Evolutionary conservation across 1,284 basidiomycete genomes (phyloP).

Genomic region (Ceratobasidium sp.): DNA sequence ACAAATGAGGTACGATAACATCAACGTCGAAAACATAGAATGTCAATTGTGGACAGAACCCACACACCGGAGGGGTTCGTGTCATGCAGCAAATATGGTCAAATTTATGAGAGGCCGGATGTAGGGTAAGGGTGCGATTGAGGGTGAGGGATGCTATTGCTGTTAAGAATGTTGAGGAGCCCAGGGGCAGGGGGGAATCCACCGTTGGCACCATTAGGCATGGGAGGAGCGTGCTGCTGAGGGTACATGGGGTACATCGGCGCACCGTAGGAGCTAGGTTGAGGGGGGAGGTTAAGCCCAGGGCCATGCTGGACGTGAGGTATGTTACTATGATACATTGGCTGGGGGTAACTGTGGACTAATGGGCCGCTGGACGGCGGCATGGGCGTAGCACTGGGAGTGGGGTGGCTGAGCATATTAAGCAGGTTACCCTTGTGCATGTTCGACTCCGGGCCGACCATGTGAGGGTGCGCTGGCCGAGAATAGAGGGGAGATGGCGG

Average conservation of each 20-base stretch:
- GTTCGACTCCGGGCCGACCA: slow-evolving; percentile 59
- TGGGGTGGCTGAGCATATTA: slow-evolving; percentile 54
- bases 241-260: slow-evolving; percentile 26
- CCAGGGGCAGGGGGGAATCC: slow-evolving; percentile 34
- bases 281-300: slow-evolving; percentile 8
- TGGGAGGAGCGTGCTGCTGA: slow-evolving; percentile 23
- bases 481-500: slow-evolving; percentile 51
- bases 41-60: slow-evolving; percentile 24
- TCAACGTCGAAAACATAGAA: slow-evolving; percentile 37
- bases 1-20: slow-evolving; percentile 30
- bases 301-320: slow-evolving; percentile 18
- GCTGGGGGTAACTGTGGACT: slow-evolving; percentile 13
- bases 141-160: slow-evolving; percentile 15
- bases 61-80: neutral
- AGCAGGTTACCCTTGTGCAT: slow-evolving; percentile 69
- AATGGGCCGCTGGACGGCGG: slow-evolving; percentile 24
- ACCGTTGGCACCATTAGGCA: slow-evolving; percentile 14
- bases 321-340: slow-evolving; percentile 40
- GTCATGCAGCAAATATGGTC: slow-evolving; percentile 1
- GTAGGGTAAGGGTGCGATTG: slow-evolving; percentile 34
- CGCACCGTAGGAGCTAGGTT: slow-evolving; percentile 1
- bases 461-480: slow-evolving; percentile 48
- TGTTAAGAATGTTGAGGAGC: slow-evolving; percentile 23
- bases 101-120: slow-evolving; percentile 28
- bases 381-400: slow-evolving; percentile 24